Evolutionary conservation across 768 basidiomycete genomes (phyloP), one percentile per base, ranked within the genome.

Genomic region (Mycena latifolia): DNA sequence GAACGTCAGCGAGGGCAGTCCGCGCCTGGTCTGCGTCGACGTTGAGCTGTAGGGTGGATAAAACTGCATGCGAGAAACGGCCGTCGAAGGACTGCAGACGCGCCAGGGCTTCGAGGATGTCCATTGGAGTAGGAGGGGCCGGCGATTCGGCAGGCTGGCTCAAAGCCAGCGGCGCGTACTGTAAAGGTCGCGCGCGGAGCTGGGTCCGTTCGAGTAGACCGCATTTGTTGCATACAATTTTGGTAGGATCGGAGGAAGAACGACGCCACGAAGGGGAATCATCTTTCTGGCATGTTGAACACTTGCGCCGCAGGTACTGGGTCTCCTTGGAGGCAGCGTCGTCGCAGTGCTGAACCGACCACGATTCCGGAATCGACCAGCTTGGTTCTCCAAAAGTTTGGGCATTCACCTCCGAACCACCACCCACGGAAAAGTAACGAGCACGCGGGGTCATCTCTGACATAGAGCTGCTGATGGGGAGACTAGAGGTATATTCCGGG

Each of bases 201-300:
- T 95, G 93, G 11, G 94, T 95, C 74, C 94, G 92, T 77, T 95
- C 94, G 73, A 94, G 95, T 39, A 95, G 84, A 18, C 94, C 94
- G 69, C 94, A 95, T 81, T 94, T 94, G 85, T 95, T 95, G 86
- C 94, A 95, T 52, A 95, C 93, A 72, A 95, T 94, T 79, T 95
- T 95, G 67, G 93, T 93, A 0, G 92, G 92, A 76, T 93, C 92
- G 72, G 94, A 88, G 6, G 94, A 94, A 28, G 91, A 92, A 43
- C 94, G 88, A 53, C 94, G 90, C 94, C 94, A 95, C 25, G 89
- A 91, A 10, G 94, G 92, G 0, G 94, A 92, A 74, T 95, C 92
- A 0, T 93, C 95, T n/a, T 92, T 93, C 73, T 93, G 92, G 79
- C 94, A 95, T 78, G 93, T 94, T 84, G 91, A 92, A 80, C 94